Base-by-base conservation (phyloP, 176 grass and related monocot species). In the Oryza glumipatula region DNA sequence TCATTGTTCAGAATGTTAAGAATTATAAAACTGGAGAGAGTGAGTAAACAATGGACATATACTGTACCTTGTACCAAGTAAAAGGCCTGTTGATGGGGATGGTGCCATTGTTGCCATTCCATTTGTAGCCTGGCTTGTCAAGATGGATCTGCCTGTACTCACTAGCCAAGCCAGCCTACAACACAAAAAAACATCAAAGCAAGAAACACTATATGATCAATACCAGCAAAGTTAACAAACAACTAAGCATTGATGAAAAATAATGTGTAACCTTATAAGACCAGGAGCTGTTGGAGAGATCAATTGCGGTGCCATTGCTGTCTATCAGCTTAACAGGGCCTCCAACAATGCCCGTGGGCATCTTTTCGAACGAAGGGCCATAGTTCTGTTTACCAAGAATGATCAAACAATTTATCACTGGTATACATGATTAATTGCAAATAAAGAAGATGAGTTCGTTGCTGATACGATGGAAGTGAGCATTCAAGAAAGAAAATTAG, bases 51-150 rank as follows among this genome's bases (percentile, higher is more conserved):
- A 49, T 12, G 47, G 4, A 44, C 43, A 43, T 44, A 10, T 41
- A 41, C 39, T 19, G 39, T 83, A 90, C 92, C 89, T 97, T 94
- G 84, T 97, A 97, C 95, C 95, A 94, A 13, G 86, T 97, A 82
- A 97, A 94, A 1, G 92, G 90, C 33, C 88, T 72, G 38, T 91
- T 82, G 9, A 74, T 82, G 0, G 88, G 90, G 73, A 92, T 78
- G 77, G 61, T 71, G 22, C 82, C 78, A 44, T 79, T 90, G 17
- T 68, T 30, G 66, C 68, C 77, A 0, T 1, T 23, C 90, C 88
- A 94, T 73, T 74, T 77, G 64, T 79, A 30, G 8, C 76, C 70
- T 1, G 46, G 60, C 14, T 84, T 72, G 51, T 85, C 82, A 14
- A 91, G 85, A 44, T 98, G 74, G 13, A 94, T 65, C 16, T 93